Base-by-base conservation (phyloP, 2,329 filamentous ascomycete species). In the Beauveria asiatica region DNA sequence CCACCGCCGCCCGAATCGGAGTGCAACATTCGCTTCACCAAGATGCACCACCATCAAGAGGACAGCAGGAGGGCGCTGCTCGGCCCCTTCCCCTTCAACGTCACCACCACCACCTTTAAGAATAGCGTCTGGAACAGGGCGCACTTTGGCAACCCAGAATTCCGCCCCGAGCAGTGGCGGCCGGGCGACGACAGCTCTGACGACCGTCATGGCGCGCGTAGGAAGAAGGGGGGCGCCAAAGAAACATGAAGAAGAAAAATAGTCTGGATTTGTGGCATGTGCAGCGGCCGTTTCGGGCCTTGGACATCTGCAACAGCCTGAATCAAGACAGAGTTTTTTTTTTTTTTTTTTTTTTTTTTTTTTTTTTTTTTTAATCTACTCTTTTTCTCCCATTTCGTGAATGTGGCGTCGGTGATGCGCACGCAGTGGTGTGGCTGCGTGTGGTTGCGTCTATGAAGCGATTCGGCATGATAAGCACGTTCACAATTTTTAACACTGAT, bases 61-160 rank as follows among this genome's bases (percentile, higher is more conserved):
- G 72, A 73, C 23, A 78, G 77, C 27, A 37, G n/a, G 41, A 17
- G 27, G 8, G 42, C 57, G 75, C 70, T 61, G 70, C 68, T 49
- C 81, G 61, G 41, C 8, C 57, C 33, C 8, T 25, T 33, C 23
- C 48, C 48, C 6, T 59, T 52, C 48, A 45, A 52, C 27, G 48
- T 74, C 3, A 77, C 76, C 57, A 86, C 82, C 2, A 80, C 75
- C 55, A 83, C 81, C 1, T 88, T 88, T 67, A 85, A 84, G 67
- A 86, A 87, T 64, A 85, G 81, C 57, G 82, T 87, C 59, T 86
- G 83, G 72, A 88, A 87, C 66, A 80, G 80, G 51, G 84, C 85
- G 1, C 85, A 88, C 67, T 88, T 83, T 65, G 83, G 84, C 62
- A 88, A 88, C 64, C 82, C 83, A 2, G 76, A 78, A 48, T 78